Evolutionary conservation across 2,329 filamentous ascomycete species (phyloP).

Genomic region (Cladobotryum mycophilum): DNA sequence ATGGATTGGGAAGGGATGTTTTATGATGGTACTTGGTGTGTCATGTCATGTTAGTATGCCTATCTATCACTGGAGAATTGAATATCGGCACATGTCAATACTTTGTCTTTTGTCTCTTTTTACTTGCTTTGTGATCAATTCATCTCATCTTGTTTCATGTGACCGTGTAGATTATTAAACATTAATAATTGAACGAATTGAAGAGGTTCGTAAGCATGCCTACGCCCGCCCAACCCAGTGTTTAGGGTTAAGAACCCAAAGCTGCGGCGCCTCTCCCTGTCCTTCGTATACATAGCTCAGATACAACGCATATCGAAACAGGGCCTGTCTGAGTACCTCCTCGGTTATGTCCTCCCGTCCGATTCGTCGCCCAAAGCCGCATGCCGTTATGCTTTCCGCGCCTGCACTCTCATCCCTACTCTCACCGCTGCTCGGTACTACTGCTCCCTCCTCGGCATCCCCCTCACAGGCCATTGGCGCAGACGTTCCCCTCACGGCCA

Average conservation of each 20-base stretch:
- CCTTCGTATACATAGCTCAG: constrained; percentile 26
- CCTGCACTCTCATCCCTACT: constrained; percentile 11
- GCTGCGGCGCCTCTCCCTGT: constrained; percentile 21
- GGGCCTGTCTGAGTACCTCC: constrained; percentile 18
- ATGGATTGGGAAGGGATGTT: too few species aligned
- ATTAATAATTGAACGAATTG: neutral
- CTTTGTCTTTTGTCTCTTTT: too few species aligned
- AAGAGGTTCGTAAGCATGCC: neutral
- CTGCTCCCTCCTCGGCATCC: neutral
- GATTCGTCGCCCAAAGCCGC: constrained; percentile 12
- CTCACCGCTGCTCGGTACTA: neutral
- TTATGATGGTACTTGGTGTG: too few species aligned
- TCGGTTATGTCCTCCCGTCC: constrained; percentile 19
- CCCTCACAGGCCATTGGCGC: constrained; percentile 3
- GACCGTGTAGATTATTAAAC: too few species aligned
- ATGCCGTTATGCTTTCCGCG: constrained; percentile 2
- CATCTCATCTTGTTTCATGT: too few species aligned
- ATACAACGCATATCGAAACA: constrained; percentile 32
- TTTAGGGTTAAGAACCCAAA: constrained; percentile 25
- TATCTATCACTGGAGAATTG: too few species aligned
- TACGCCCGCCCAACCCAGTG: constrained; percentile 9
- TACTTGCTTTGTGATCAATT: too few species aligned
- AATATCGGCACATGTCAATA: too few species aligned
- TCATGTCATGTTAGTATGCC: too few species aligned
- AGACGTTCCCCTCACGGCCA: constrained; percentile 21